Evolutionary conservation across 2,329 filamentous ascomycete genomes (phyloP).

Genomic region (Fusarium transvaalense): DNA sequence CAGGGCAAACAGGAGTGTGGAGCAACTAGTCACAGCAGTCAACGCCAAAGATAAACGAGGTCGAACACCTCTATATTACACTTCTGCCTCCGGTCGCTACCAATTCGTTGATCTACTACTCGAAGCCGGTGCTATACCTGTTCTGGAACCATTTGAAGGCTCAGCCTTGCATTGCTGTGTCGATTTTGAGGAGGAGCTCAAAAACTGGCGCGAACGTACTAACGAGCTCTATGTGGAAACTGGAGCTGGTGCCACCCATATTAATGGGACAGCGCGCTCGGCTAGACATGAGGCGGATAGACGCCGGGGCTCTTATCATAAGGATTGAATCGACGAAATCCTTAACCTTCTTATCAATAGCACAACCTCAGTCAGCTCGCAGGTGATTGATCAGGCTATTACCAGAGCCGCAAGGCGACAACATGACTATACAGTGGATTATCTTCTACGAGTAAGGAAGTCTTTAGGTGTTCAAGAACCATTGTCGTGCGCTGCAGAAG

Average conservation of each 20-base stretch:
- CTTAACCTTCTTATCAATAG: neutral
- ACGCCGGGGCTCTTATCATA: neutral
- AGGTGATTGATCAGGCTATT: neutral
- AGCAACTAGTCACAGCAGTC: neutral
- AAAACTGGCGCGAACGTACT: neutral
- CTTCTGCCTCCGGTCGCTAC: constrained; percentile 43
- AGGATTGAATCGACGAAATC: neutral
- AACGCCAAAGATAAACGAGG: neutral
- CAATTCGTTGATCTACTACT: constrained; percentile 49
- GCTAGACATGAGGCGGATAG: neutral
- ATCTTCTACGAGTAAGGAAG: neutral
- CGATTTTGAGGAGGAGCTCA: neutral
- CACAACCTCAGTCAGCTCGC: neutral
- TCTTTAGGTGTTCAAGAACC: neutral
- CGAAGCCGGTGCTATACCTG: too few species aligned
- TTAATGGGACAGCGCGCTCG: neutral
- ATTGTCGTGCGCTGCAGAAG: fast-evolving
- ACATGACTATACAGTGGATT: neutral
- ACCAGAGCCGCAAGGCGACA: neutral
- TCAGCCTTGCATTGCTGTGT: neutral
- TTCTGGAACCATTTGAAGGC: constrained; percentile 23
- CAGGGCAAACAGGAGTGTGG: fast-evolving
- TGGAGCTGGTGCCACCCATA: neutral
- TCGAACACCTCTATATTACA: constrained; percentile 45
- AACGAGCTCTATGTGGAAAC: too few species aligned